phyloP scores from a whole-genome alignment of 768 basidiomycete genomes.

The Pulveroboletus sp. region DNA sequence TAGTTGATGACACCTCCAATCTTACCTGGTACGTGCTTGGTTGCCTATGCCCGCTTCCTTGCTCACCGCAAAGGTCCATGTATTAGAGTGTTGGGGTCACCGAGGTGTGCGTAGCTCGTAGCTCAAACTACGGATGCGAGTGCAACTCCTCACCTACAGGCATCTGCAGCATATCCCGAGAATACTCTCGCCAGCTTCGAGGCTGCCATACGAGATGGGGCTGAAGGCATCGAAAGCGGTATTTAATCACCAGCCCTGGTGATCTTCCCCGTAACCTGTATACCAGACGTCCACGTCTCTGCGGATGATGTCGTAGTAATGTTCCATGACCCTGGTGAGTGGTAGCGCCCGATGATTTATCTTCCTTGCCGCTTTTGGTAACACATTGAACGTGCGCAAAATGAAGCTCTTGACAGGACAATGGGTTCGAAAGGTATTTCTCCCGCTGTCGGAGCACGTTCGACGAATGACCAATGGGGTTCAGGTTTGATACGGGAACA shows the following conservation, averaged over 20 bases:
- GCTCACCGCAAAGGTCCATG: background rate
- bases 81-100: constrained; percentile 76
- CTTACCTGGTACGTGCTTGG: constrained; percentile 27
- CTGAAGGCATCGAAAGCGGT: constrained; percentile 98
- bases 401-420: constrained; percentile 65
- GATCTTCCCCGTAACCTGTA: constrained; percentile 47
- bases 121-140: constrained; percentile 10
- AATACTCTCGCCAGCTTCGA: constrained; percentile 95
- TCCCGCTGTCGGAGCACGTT: constrained; percentile 21
- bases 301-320: constrained; percentile 83
- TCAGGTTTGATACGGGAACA: constrained; percentile 66
- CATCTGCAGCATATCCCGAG: constrained; percentile 83
- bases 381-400: constrained; percentile 21
- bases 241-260: constrained; percentile 42
- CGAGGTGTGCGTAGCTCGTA: constrained; percentile 52
- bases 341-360: constrained; percentile 10
- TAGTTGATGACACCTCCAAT: constrained; percentile 19
- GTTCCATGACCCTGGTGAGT: constrained; percentile 89
- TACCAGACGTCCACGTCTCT: constrained; percentile 92
- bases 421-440: constrained; percentile 66
- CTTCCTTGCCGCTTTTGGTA: constrained; percentile 22
- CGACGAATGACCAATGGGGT: constrained; percentile 19
- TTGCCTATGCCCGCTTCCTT: background rate
- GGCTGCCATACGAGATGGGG: constrained; percentile 91
- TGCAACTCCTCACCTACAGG: constrained; percentile 44